Base-by-base conservation (phyloP, 768 basidiomycete genomes). In the Clitopilus passeckerianus region DNA sequence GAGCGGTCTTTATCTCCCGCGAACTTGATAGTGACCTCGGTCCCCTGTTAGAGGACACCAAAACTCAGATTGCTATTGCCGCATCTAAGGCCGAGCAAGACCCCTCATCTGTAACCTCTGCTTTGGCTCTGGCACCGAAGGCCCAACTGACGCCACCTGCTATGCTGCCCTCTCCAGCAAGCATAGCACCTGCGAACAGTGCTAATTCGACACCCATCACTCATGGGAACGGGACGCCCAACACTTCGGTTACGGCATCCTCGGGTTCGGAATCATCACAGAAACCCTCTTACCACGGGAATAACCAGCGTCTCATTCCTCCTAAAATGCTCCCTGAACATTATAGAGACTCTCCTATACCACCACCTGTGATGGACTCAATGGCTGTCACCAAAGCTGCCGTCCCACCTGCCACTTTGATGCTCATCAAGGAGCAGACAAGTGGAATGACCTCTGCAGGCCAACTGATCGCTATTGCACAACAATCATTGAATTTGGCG, bases 151-250 rank as follows among this genome's bases (percentile, higher is more conserved):
- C 86, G 5, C 46, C 46, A 0, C 88, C 89, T 33, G 83, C 84
- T 33, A 90, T 90, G 90, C 83, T 91, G 50, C 90, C 89, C 35
- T 91, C 89, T 34, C 88, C 88, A 1, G 88, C 86, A 9, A 89
- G 86, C 68, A 86, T 86, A 59, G 83, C 78, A 12, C 77, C 86
- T 15, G 76, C 83, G 6, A 86, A 79, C 64, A 92, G 90, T 65
- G 84, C 88, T 57, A 90, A 89, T 63, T 91, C 90, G 14, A 92
- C 90, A 0, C 90, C 90, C 8, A 86, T 83, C 35, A 84, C 79
- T 61, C 81, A 82, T 56, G 80, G 84, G 53, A 79, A 75, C 34
- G 76, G 79, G 34, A 86, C 87, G 1, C 85, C 85, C 16, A 80
- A 76, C 62, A 71, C 77, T 12, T 66, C 68, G 54, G 71, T 64